Evolutionary conservation across 148 eudicot genomes (phyloP).

Genomic region (Amaranthus palmeri): DNA sequence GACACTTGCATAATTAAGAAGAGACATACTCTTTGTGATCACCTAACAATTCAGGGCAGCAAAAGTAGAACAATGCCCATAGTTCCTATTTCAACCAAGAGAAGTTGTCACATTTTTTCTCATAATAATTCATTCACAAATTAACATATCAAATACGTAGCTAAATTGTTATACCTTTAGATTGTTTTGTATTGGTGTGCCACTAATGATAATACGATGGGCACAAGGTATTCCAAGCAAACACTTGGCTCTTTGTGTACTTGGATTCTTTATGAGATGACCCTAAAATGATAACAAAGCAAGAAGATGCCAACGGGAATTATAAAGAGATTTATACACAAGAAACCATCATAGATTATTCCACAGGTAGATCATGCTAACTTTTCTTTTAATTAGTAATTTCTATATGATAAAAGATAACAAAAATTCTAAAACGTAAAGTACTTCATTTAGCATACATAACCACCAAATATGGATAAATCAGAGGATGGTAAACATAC

Average conservation of each 20-base stretch:
- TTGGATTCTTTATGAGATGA: conserved; percentile 94
- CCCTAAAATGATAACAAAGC: conserved; percentile 47
- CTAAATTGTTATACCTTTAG: conserved; percentile 53
- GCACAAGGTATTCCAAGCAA: conserved; percentile 84
- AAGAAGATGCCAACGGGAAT: background rate
- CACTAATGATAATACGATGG: conserved; percentile 89
- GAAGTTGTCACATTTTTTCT: conserved; percentile 11
- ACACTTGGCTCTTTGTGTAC: conserved; percentile 95
- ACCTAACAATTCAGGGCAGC: too few species aligned
- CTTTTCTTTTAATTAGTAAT: background rate
- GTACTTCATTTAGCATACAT: background rate
- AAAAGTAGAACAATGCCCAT: too few species aligned
- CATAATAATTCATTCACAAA: background rate
- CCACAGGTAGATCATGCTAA: background rate
- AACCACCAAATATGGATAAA: background rate
- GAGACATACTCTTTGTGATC: too few species aligned
- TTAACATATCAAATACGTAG: background rate
- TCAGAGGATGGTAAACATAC: too few species aligned
- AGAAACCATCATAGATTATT: too few species aligned
- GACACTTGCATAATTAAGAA: too few species aligned
- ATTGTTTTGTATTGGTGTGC: conserved; percentile 95
- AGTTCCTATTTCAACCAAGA: conserved; percentile 4
- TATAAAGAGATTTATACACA: background rate
- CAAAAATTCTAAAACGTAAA: background rate
- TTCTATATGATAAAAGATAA: background rate